Base-by-base conservation (phyloP, 305 asterid species). In the Fraxinus platypoda region DNA sequence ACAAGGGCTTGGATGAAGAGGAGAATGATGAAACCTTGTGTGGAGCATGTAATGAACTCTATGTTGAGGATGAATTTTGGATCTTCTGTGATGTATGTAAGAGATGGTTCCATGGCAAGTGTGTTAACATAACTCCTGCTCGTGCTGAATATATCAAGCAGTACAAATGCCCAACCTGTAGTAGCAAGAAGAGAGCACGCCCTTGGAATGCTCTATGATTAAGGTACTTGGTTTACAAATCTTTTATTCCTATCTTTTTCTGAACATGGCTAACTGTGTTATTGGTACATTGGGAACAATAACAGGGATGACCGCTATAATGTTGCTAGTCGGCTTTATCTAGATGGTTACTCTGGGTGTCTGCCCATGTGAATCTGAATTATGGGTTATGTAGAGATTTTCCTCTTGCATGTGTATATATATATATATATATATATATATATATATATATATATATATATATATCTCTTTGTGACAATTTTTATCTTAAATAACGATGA, bases 41-140 rank as follows among this genome's bases (percentile, higher is more conserved):
- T 23, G 90, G 88, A 75, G 87, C 88, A 7, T 89, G 92, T 83
- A 90, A 88, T 15, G 88, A 89, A 80, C 82, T 86, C 78, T 86
- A 87, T 80, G 87, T 86, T 34, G 37, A 83, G 28, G 88, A 87
- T 81, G 88, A 87, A 52, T 89, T 89, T 66, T 87, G 92, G 92
- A 89, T 89, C 79, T 87, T 86, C n/a, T 89, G 90, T 38, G 92
- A 89, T 78, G 72, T 83, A 15, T 89, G 92, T 57, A 90, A 89
- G 86, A 86, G 78, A 80, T 89, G 89, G 92, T 87, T 84, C 89
- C 90, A 89, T 75, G 92, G 92, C 15, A 84, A 89, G 82, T 87
- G 92, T 12, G 91, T 89, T 83, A 89, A 87, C 84, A 84, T 89
- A 80, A 87, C 90, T 68, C 90, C 91, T 37, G 92, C 89, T 6